These are phyloP conservation scores for Fraxinus paxiana DNA, from an alignment of 305 asterid genomes.

Conservation along the genomic window DNA sequence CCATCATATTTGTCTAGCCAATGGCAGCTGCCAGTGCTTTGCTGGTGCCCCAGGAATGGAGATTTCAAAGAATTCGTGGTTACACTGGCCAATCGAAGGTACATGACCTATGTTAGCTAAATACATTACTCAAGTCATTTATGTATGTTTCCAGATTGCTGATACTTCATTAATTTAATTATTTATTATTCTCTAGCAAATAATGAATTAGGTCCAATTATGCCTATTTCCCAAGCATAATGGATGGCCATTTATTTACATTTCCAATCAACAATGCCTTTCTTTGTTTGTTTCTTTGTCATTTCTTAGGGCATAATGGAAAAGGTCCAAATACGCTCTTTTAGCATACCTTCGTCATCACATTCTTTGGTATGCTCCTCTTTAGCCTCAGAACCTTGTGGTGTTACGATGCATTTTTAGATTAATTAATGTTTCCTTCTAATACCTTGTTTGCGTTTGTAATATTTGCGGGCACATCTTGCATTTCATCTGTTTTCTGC, in stretches of 20 bases:
- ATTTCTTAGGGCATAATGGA: conserved; percentile 25
- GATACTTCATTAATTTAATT: neutral
- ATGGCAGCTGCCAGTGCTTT: conserved; percentile 42
- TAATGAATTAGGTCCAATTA: neutral
- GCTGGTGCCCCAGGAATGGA: conserved; percentile 27
- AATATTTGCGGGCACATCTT: neutral
- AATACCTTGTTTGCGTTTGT: neutral
- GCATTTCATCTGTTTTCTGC: neutral
- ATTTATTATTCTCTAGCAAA: neutral
- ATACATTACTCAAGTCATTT: neutral
- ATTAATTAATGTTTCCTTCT: neutral
- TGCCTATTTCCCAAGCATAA: neutral
- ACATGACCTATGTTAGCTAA: neutral
- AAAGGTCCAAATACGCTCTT: conserved; percentile 23
- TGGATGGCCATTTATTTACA: neutral
- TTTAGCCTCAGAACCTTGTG: neutral
- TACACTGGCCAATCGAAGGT: conserved; percentile 32
- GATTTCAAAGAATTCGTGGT: conserved; percentile 22
- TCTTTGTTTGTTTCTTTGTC: neutral
- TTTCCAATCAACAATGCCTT: conserved; percentile 6
- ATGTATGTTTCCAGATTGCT: neutral
- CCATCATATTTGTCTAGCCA: conserved; percentile 6
- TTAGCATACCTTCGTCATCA: conserved; percentile 24
- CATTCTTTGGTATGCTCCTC: conserved; percentile 28
- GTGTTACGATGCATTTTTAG: neutral